Evolutionary conservation across 805 yeast species (phyloP), one percentile per base, ranked within the genome.

Genomic region (Suhomyces tanzawaensis): DNA sequence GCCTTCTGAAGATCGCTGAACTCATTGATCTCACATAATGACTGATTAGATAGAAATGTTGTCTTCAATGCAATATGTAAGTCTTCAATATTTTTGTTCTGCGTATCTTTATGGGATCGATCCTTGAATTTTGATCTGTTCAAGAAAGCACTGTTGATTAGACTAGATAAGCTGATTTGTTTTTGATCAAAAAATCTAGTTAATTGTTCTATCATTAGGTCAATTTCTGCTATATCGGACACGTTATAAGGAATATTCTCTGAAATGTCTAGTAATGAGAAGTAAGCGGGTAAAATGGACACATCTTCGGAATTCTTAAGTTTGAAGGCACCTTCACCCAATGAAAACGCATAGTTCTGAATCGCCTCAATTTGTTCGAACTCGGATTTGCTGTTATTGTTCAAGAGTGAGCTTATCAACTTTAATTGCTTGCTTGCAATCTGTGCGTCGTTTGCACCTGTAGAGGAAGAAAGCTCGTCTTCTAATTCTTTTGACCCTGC

Each of bases 191-290:
- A 61, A 32, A 53, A 54, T n/a, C 34, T 33, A 14, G 47, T 47
- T 30, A 62, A 36, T 36, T 64, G 70, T 9, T 45, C 44, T 16
- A 66, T 24, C 71, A 66, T 64, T 12, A 57, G 50, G 35, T 63
- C 66, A 17, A 65, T 37, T 36, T 64, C 70, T 1, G 36, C 41
- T 7, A 56, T 32, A 19, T 58, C 56, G 3, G 36, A 27, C 3
- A 60, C 31, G 12, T 33, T 36, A 14, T 37, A 24, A 7, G 58
- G 54, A 16, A 47, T 33, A 14, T 31, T 27, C 6, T 37, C 40
- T 2, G 50, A 47, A 12, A 46, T 39, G 18, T 46, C 50, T 22
- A 41, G 33, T 19, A 46, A 34, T 4, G 50, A 34, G 11, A 27
- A 29, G 34, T 44, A 39, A 6, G 33, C 19, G 2, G 42, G 41